Evolutionary conservation across 805 yeast genomes (phyloP).

Genomic region (Spathaspora boniae): DNA sequence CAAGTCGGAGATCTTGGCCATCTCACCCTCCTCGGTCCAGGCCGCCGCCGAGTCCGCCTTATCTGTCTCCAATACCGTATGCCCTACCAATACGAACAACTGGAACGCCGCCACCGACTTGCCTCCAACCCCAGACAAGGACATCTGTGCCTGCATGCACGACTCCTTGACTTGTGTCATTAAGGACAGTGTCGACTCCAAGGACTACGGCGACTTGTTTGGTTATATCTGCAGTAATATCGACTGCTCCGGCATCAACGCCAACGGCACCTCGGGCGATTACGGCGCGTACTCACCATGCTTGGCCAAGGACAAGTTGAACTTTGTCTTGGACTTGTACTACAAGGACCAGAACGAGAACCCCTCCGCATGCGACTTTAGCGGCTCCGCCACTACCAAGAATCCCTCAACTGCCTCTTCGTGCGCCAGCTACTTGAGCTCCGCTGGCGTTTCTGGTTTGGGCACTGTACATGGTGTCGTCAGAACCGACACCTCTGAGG

Average conservation of each 20-base stretch:
- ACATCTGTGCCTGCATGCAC: slow-evolving; percentile 35
- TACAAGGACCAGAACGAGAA: slow-evolving; percentile 25
- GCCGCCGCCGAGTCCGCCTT: slow-evolving; percentile 18
- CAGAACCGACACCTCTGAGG: slow-evolving; percentile 18
- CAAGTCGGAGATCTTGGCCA: slow-evolving; percentile 51
- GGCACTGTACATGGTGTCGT: slow-evolving; percentile 46
- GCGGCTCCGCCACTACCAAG: slow-evolving; percentile 39
- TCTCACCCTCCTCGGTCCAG: slow-evolving; percentile 32
- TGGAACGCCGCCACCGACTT: slow-evolving; percentile 39
- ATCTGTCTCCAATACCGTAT: slow-evolving; percentile 28
- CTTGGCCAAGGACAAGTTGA: slow-evolving; percentile 31
- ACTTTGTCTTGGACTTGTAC: slow-evolving; percentile 38
- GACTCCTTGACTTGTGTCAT: slow-evolving; percentile 35
- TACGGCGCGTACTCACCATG: slow-evolving; percentile 44
- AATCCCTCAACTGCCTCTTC: slow-evolving; percentile 33
- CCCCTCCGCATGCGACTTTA: slow-evolving; percentile 34
- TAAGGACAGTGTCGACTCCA: slow-evolving; percentile 20
- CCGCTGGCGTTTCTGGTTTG: slow-evolving; percentile 70
- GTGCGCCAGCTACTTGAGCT: slow-evolving; percentile 54
- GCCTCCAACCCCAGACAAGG: slow-evolving; percentile 43
- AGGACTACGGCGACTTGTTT: slow-evolving; percentile 35
- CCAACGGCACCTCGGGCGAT: slow-evolving; percentile 36
- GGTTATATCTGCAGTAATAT: slow-evolving; percentile 27
- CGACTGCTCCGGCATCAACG: slow-evolving; percentile 36
- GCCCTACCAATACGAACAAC: slow-evolving; percentile 30